Conservation (phyloP, 2,329 filamentous ascomycete species). For the Fragosphaeria purpurea region DNA sequence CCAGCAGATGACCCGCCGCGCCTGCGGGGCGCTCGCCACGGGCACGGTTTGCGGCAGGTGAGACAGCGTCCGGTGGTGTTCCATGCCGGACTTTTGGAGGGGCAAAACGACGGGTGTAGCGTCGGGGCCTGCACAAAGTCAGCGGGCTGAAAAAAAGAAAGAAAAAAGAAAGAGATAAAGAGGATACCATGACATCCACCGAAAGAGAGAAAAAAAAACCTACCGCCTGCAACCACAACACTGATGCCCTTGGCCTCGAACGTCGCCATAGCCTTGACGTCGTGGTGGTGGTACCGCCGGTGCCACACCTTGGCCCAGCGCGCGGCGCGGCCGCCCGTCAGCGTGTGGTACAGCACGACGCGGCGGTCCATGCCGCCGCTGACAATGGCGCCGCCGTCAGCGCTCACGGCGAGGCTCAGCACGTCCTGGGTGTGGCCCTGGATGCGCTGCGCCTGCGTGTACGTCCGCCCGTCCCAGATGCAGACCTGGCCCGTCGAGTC, state of each 20-base stretch:
- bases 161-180: too few species aligned
- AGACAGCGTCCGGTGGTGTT: slow-evolving; percentile 75
- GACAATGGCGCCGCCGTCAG: slow-evolving; percentile 71
- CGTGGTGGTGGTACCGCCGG: slow-evolving; percentile 79
- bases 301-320: slow-evolving; percentile 84
- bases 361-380: slow-evolving; percentile 88
- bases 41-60: slow-evolving; percentile 71
- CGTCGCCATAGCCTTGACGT: slow-evolving; percentile 87
- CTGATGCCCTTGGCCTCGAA: slow-evolving; percentile 80
- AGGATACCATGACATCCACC: neutral
- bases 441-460: slow-evolving; percentile 76
- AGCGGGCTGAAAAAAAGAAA: too few species aligned
- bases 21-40: slow-evolving; percentile 60
- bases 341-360: slow-evolving; percentile 71
- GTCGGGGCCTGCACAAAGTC: slow-evolving; percentile 56
- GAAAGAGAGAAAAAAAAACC: slow-evolving; percentile 16
- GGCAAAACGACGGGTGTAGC: slow-evolving; percentile 74
- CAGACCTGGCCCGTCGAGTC: slow-evolving; percentile 90
- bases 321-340: slow-evolving; percentile 40
- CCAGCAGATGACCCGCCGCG: slow-evolving; percentile 76
- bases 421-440: slow-evolving; percentile 84
- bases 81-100: slow-evolving; percentile 63
- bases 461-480: slow-evolving; percentile 90
- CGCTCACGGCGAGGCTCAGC: slow-evolving; percentile 72
- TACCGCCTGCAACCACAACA: slow-evolving; percentile 84